These are phyloP conservation scores for Primulina tabacum DNA, from an alignment of 257 asterid genomes.

Conservation along the genomic window DNA sequence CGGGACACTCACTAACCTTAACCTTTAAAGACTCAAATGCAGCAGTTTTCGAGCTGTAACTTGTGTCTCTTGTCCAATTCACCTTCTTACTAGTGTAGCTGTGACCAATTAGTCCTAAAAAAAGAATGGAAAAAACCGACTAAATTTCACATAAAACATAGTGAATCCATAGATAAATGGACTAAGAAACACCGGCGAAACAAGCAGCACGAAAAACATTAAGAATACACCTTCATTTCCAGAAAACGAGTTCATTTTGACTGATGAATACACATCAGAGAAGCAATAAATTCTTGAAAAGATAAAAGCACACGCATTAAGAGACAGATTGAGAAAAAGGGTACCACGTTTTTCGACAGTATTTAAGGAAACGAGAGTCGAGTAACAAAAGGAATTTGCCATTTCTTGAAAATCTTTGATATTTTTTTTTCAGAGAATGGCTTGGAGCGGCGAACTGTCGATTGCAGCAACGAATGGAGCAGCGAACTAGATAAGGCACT, in stretches of 20 bases:
- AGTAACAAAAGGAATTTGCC: slow-evolving; percentile 42
- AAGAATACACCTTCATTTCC: background rate
- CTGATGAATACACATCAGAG: background rate
- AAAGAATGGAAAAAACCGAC: background rate
- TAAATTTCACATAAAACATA: background rate
- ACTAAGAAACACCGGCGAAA: background rate
- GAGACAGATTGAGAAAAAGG: background rate
- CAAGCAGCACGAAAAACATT: background rate
- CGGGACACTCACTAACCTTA: slow-evolving; percentile 29
- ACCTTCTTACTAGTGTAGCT: slow-evolving; percentile 25
- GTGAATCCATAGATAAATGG: background rate
- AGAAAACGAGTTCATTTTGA: background rate
- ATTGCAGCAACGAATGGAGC: background rate
- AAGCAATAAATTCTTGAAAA: background rate
- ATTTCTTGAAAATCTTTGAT: slow-evolving; percentile 23
- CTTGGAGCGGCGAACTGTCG: background rate
- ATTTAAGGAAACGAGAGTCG: slow-evolving; percentile 39
- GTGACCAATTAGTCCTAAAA: slow-evolving; percentile 36
- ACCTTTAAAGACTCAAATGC: slow-evolving; percentile 38
- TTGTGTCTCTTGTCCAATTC: slow-evolving; percentile 32
- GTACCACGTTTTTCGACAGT: slow-evolving; percentile 41
- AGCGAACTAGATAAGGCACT: background rate
- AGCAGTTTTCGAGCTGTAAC: slow-evolving; percentile 24
- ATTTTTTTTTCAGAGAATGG: too few relatives aligned
- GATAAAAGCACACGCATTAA: background rate